Percentiles rank a stretch among this genome's conserved stretches.
phyloP scores from a whole-genome alignment of 1,284 basidiomycete genomes.

The Heliocybe sulcata region DNA sequence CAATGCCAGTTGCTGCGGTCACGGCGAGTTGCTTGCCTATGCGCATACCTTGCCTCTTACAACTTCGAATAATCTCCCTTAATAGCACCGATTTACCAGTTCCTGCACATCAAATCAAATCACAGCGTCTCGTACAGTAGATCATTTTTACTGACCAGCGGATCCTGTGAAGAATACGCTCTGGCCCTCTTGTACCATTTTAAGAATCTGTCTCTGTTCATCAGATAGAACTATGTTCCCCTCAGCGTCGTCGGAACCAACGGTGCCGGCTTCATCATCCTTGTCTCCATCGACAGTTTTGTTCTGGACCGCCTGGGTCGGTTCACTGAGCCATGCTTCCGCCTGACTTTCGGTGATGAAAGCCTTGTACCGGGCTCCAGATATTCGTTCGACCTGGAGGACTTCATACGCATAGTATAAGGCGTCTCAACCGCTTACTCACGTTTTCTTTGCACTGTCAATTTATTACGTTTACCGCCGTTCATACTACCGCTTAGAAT shows the following conservation, averaged over 20 bases:
- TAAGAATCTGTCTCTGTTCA: conserved; percentile 53
- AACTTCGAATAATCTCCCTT: conserved; percentile 74
- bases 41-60: conserved; percentile 10
- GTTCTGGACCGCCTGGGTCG: neutral
- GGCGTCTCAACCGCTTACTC: conserved; percentile 7
- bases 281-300: no score
- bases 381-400: conserved; percentile 37
- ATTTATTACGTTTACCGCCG: neutral
- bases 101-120: conserved; percentile 37
- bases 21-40: conserved; percentile 33
- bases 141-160: conserved; percentile 48
- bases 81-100: conserved; percentile 94
- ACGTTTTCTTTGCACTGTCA: conserved; percentile 34
- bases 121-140: neutral
- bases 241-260: neutral
- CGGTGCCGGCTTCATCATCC: neutral
- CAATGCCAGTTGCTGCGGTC: conserved; percentile 79
- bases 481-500: neutral
- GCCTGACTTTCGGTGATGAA: conserved; percentile 35
- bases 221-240: conserved; percentile 23
- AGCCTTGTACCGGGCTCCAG: conserved; percentile 39
- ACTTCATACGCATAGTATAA: neutral
- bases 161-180: conserved; percentile 81
- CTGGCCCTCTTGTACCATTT: conserved; percentile 46
- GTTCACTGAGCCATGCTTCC: conserved; percentile 32